Percentiles rank a stretch among this genome's conserved stretches.
Conservation (phyloP, 2,329 filamentous ascomycete species). For the Dactylella cylindrospora region DNA sequence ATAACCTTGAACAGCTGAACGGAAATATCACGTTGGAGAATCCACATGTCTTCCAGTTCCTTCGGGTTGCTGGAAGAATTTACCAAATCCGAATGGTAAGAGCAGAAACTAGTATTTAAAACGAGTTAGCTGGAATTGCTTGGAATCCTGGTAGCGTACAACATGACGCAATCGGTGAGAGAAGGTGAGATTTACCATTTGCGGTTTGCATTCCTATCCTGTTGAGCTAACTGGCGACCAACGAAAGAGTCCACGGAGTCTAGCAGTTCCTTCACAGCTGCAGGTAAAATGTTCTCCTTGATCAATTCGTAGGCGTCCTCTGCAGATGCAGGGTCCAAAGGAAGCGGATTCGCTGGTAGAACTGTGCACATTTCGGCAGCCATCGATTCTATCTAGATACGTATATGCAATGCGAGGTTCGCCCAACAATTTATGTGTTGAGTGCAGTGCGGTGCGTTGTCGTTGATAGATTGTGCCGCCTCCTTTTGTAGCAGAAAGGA, state of each 20-base stretch:
- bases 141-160: no score
- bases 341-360: conserved; percentile 25
- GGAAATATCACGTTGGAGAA: conserved; percentile 38
- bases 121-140: conserved; percentile 6
- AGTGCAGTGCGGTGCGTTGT: no score
- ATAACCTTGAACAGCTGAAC: conserved; percentile 42
- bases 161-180: no score
- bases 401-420: no score
- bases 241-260: conserved; percentile 38
- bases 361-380: conserved; percentile 37
- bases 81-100: conserved; percentile 34
- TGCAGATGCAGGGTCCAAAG: conserved; percentile 36
- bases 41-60: conserved; percentile 36
- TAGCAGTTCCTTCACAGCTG: conserved; percentile 33
- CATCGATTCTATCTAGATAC: no score
- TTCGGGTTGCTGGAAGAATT: conserved; percentile 30
- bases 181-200: no score
- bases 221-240: conserved; percentile 25
- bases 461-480: no score
- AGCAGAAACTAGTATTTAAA: conserved; percentile 23
- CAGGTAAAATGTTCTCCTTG: conserved; percentile 32
- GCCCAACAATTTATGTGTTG: no score
- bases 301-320: conserved; percentile 40
- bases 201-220: conserved; percentile 19
- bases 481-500: no score